Conservation (phyloP, 2,329 filamentous ascomycete genomes). For the Arthroderma sp. region DNA sequence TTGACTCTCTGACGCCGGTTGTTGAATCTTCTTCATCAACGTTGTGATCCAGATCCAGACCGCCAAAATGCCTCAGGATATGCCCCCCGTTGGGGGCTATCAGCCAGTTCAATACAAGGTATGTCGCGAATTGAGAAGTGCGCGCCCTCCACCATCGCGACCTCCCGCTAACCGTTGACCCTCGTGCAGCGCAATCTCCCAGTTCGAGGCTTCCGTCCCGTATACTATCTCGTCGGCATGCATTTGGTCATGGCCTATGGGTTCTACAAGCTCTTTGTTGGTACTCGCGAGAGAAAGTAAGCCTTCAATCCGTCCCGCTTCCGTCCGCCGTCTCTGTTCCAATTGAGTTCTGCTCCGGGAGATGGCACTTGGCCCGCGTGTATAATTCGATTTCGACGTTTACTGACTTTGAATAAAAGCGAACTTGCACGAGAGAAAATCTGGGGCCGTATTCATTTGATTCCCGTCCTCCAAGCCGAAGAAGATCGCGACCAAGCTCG, state of each 20-base stretch:
- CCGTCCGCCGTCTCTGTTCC: neutral
- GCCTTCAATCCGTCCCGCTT: constrained; percentile 20
- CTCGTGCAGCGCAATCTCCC: constrained; percentile 69
- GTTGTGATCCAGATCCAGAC: constrained; percentile 1
- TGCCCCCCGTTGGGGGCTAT: constrained; percentile 92
- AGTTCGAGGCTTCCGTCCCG: constrained; percentile 75
- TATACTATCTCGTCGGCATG: constrained; percentile 62
- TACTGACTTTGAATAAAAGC: constrained; percentile 33
- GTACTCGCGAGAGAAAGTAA: constrained; percentile 84
- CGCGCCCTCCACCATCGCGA: constrained; percentile 1
- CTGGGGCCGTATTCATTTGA: constrained; percentile 92
- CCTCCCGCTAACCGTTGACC: constrained; percentile 5
- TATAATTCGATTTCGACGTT: neutral
- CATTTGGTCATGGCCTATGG: constrained; percentile 74
- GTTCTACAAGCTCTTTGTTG: constrained; percentile 73
- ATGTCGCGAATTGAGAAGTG: constrained; percentile 20
- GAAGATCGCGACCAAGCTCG: constrained; percentile 92
- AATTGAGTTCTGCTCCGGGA: neutral
- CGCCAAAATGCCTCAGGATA: constrained; percentile 80
- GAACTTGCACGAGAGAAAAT: constrained; percentile 95
- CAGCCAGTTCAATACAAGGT: constrained; percentile 95
- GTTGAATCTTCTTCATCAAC: constrained; percentile 1
- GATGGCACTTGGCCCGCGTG: neutral
- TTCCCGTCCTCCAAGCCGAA: constrained; percentile 86
- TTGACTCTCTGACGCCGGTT: constrained; percentile 14